These are phyloP conservation scores for Pharnaceum exiguum DNA, from an alignment of 148 eudicot species.

Conservation along the genomic window DNA sequence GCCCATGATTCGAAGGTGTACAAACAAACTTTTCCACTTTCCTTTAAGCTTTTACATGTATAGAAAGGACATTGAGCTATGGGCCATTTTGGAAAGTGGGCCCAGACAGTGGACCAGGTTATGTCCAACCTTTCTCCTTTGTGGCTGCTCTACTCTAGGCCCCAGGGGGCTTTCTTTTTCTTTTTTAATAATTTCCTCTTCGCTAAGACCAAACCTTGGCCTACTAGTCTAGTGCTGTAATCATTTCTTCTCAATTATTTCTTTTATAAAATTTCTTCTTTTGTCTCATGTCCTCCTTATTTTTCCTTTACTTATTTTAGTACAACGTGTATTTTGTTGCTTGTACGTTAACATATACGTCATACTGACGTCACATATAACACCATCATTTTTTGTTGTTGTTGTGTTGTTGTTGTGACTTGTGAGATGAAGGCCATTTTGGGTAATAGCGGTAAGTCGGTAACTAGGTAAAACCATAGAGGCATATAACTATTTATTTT, in stretches of 20 bases:
- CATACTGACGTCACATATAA: constrained; percentile 15
- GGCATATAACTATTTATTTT: too few species aligned
- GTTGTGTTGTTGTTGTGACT: constrained; percentile 4
- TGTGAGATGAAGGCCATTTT: constrained; percentile 6
- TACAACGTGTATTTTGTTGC: background rate
- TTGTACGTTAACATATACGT: background rate
- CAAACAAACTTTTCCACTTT: background rate
- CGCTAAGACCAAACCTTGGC: constrained; percentile 16
- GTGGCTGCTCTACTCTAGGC: background rate
- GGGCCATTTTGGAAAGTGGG: constrained; percentile 26
- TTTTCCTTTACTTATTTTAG: background rate
- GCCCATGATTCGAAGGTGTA: too few species aligned
- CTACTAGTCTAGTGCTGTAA: constrained; percentile 9
- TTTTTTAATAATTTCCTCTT: constrained; percentile 8
- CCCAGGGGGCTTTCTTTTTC: background rate
- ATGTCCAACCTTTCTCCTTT: background rate
- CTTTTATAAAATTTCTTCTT: constrained; percentile 2
- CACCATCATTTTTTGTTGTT: background rate
- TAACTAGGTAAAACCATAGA: too few species aligned
- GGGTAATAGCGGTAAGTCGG: too few species aligned
- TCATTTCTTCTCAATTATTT: constrained; percentile 22
- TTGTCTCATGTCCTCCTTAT: constrained; percentile 16
- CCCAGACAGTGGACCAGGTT: constrained; percentile 18
- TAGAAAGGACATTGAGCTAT: constrained; percentile 27
- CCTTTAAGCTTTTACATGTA: constrained; percentile 12